Conservation (phyloP, 495 filamentous ascomycete genomes). For the Rhizodiscina lignyota region DNA sequence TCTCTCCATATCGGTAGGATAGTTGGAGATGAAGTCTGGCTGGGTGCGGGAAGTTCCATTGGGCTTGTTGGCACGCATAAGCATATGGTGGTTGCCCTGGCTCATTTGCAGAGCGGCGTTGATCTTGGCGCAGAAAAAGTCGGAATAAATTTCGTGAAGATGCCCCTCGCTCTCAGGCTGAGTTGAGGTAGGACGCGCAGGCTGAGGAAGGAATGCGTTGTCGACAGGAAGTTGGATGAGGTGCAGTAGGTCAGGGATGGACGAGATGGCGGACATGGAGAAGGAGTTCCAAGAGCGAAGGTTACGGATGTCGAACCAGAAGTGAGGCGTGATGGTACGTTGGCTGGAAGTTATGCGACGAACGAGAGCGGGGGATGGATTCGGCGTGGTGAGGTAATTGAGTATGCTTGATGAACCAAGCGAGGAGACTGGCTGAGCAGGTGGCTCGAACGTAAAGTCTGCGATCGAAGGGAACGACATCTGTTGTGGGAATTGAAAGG, state of each 20-base stretch:
- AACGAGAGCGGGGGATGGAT: constrained; percentile 67
- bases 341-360: constrained; percentile 57
- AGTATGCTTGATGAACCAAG: constrained; percentile 29
- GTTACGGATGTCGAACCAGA: constrained; percentile 91
- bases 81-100: constrained; percentile 40
- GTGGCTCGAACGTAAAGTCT: constrained; percentile 24
- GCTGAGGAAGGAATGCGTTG: constrained; percentile 42
- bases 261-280: constrained; percentile 50
- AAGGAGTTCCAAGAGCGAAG: constrained; percentile 69
- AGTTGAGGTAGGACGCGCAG: constrained; percentile 29
- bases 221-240: constrained; percentile 60
- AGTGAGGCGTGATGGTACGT: constrained; percentile 59
- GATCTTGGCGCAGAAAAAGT: constrained; percentile 59
- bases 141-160: constrained; percentile 50
- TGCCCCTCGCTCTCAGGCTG: constrained; percentile 60
- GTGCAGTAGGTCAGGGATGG: constrained; percentile 51
- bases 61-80: constrained; percentile 25
- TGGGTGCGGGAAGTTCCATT: constrained; percentile 20
- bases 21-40: constrained; percentile 50
- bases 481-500: no score
- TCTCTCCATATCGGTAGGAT: constrained; percentile 50
- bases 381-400: constrained; percentile 60
- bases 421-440: constrained; percentile 16
- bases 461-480: no score
- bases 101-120: constrained; percentile 61